phyloP scores from a whole-genome alignment of 2,329 filamentous ascomycete species.

The Keithomyces neogunnii region DNA sequence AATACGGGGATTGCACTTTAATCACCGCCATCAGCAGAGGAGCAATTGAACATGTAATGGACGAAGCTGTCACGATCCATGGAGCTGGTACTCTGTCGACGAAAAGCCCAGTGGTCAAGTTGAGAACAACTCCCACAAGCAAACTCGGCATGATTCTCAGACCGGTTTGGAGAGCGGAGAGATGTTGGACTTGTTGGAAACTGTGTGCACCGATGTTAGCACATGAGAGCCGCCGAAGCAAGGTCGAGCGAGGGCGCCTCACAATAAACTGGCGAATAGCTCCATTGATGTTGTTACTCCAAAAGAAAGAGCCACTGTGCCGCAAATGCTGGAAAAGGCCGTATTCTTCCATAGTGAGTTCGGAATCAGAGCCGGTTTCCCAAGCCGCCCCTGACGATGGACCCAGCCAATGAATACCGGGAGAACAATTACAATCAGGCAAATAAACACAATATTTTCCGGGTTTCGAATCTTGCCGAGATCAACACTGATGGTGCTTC shows the following conservation, averaged over 20 bases:
- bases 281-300: conserved; percentile 39
- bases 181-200: conserved; percentile 41
- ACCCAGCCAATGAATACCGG: conserved; percentile 47
- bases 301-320: conserved; percentile 36
- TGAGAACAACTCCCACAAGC: conserved; percentile 32
- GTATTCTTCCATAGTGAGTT: conserved; percentile 53
- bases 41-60: conserved; percentile 32
- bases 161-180: conserved; percentile 35
- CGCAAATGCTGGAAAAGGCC: conserved; percentile 46
- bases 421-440: conserved; percentile 31
- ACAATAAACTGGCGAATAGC: conserved; percentile 40
- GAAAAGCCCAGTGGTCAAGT: conserved; percentile 35
- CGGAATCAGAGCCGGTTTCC: conserved; percentile 48
- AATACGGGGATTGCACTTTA: conserved; percentile 40
- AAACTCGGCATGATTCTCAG: conserved; percentile 37
- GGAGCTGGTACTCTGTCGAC: conserved; percentile 32
- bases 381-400: conserved; percentile 33
- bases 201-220: conserved; percentile 16
- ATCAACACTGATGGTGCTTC: conserved; percentile 27
- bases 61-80: conserved; percentile 30
- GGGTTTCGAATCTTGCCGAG: conserved; percentile 32
- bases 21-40: conserved; percentile 49
- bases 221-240: not conserved
- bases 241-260: conserved; percentile 12
- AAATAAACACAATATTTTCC: conserved; percentile 36